phyloP scores from a whole-genome alignment of 495 filamentous ascomycete genomes.

The Penicillium flavigenum region DNA sequence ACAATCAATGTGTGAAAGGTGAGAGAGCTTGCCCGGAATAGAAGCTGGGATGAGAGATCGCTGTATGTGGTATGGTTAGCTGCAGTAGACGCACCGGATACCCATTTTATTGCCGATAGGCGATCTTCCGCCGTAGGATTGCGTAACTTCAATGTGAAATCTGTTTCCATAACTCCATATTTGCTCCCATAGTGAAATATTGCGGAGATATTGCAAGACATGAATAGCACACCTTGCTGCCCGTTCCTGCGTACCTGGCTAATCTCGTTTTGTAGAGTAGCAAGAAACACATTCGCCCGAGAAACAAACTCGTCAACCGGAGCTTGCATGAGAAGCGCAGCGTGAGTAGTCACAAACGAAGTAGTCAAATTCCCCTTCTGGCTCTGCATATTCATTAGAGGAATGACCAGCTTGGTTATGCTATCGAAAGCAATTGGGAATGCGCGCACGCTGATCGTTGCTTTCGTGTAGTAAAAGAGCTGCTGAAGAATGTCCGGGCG shows the following conservation, averaged over 20 bases:
- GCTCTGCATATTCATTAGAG: constrained; percentile 42
- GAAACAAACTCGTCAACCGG: constrained; percentile 46
- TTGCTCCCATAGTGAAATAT: constrained; percentile 62
- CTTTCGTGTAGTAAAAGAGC: constrained; percentile 67
- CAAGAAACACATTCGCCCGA: constrained; percentile 50
- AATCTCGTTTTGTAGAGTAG: constrained; percentile 58
- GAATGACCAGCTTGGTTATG: constrained; percentile 68
- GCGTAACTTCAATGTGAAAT: constrained; percentile 39
- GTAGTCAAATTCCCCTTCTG: constrained; percentile 40
- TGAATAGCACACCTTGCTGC: constrained; percentile 58
- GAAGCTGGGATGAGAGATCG: constrained; percentile 19
- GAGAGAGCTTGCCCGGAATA: constrained; percentile 44
- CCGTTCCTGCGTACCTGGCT: constrained; percentile 53
- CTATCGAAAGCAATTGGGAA: constrained; percentile 66
- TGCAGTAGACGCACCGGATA: not conserved
- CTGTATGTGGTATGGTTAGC: constrained; percentile 2
- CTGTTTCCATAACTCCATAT: constrained; percentile 42
- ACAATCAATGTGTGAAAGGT: constrained; percentile 50
- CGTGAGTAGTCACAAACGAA: constrained; percentile 64
- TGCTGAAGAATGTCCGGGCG: constrained; percentile 72
- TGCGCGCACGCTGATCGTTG: constrained; percentile 47
- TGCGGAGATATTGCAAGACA: constrained; percentile 52
- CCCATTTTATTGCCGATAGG: constrained; percentile 24
- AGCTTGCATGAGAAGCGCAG: constrained; percentile 60
- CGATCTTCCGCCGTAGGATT: constrained; percentile 31